Evolutionary conservation across 306 rosid genomes (phyloP), one percentile per base, ranked within the genome.

Genomic region (Ammopiptanthus mongolicus): DNA sequence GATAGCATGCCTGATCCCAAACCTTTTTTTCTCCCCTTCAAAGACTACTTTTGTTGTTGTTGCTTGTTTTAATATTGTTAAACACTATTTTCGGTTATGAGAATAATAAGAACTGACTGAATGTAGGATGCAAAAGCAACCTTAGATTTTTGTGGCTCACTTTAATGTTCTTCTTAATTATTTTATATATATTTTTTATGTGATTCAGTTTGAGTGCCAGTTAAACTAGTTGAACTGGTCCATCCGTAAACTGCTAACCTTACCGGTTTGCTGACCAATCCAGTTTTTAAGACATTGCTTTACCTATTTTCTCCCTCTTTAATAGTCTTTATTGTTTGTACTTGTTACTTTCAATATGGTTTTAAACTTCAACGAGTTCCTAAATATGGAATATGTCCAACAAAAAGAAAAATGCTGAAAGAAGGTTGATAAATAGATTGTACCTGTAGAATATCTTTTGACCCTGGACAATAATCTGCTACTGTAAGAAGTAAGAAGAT

Each of bases 401-500:
- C 2, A 9, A 73, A 8, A 8, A 10, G 21, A n/a, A 61, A 67
- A 53, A 22, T 29, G 42, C 73, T 65, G 37, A 52, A 64, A 70
- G 74, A 65, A 51, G 74, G 56, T 47, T 28, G 63, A 47, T 37
- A 31, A n/a, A 53, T 71, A 67, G 36, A 41, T 64, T 73, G 71
- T 58, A 7, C 65, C 55, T 73, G 75, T 58, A 11, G 71, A 65
- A 58, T 37, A 70, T 36, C 21, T 52, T 76, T 5, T 47, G 53
- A 53, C 17, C 60, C 21, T 64, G 14, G 65, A 79, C 50, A 39
- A 28, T 12, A 39, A 69, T 41, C 65, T 0, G 17, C 34, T 17
- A 36, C 71, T 76, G 12, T 25, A 55, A 68, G 56, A 44, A 14
- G 12, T 25, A 61, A 61, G 63, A 44, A 19, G 14, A 44, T 47